Conservation (phyloP, 805 yeast genomes). For the Starmerella vaccinii region DNA sequence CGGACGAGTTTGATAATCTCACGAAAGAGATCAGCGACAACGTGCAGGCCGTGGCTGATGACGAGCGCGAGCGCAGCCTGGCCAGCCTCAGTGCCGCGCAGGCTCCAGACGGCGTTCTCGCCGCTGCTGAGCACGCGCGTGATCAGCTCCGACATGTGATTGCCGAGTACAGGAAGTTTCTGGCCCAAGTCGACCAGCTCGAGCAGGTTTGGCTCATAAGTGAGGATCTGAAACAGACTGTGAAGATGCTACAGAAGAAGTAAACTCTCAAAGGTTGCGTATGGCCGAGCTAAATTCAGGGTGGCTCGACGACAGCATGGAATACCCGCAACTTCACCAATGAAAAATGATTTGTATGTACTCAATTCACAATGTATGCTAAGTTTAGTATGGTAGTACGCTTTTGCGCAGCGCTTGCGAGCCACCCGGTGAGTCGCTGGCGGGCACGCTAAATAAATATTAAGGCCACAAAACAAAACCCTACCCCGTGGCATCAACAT, state of each 20-base stretch:
- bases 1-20: constrained; percentile 11
- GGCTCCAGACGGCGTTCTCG: constrained; percentile 10
- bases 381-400: too few relatives aligned
- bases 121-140: constrained; percentile 14
- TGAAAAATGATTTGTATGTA: too few relatives aligned
- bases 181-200: constrained; percentile 13
- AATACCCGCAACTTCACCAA: too few relatives aligned
- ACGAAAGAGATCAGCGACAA: constrained; percentile 5
- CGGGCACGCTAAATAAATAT: neutral
- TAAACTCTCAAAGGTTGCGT: too few relatives aligned
- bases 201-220: constrained; percentile 21
- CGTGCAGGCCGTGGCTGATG: constrained; percentile 10
- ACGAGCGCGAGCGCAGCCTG: constrained; percentile 11
- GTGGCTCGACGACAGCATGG: too few relatives aligned
- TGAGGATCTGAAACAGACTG: constrained; percentile 16
- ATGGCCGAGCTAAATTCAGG: too few relatives aligned
- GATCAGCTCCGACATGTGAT: constrained; percentile 5
- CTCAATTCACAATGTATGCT: too few relatives aligned
- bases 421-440: too few relatives aligned
- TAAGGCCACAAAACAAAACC: neutral
- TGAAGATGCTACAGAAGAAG: constrained; percentile 10
- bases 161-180: constrained; percentile 8
- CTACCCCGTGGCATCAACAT: neutral
- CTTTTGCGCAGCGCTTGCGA: too few relatives aligned
- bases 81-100: constrained; percentile 13